Evolutionary conservation across 2,329 filamentous ascomycete species (phyloP).

Genomic region (Botryotinia convoluta): DNA sequence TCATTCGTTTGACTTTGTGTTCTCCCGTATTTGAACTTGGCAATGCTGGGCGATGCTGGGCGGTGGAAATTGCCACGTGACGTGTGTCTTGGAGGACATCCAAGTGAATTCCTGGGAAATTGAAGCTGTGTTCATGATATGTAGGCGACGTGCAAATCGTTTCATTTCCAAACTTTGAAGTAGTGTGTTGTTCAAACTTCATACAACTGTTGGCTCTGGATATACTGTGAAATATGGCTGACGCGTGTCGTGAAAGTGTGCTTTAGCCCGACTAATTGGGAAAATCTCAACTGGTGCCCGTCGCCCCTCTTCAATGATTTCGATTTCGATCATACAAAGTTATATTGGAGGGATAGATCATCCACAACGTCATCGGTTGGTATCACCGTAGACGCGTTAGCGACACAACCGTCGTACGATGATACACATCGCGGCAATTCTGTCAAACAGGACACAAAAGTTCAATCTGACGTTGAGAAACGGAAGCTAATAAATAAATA

Average conservation of each 20-base stretch:
- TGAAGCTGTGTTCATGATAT: background rate
- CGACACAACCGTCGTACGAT: background rate
- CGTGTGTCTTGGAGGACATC: background rate
- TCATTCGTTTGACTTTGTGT: background rate
- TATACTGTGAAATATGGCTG: background rate
- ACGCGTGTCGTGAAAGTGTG: background rate
- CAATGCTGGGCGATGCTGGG: constrained; percentile 5
- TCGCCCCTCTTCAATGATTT: background rate
- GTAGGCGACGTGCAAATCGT: background rate
- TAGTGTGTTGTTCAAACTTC: no score
- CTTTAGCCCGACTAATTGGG: background rate
- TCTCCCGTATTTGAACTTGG: background rate
- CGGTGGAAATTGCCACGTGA: constrained; percentile 5
- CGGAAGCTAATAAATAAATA: background rate
- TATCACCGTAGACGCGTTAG: background rate
- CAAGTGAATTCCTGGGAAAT: background rate
- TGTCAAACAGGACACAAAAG: constrained; percentile 1
- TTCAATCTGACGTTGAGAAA: background rate
- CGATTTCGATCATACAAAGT: background rate
- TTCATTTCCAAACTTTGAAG: background rate
- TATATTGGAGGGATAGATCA: background rate
- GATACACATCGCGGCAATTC: constrained; percentile 6
- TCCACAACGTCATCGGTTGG: background rate
- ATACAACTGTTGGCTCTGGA: background rate
- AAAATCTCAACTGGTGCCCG: background rate